Base-by-base conservation (phyloP, 768 basidiomycete species). In the Lyophyllum semitale region DNA sequence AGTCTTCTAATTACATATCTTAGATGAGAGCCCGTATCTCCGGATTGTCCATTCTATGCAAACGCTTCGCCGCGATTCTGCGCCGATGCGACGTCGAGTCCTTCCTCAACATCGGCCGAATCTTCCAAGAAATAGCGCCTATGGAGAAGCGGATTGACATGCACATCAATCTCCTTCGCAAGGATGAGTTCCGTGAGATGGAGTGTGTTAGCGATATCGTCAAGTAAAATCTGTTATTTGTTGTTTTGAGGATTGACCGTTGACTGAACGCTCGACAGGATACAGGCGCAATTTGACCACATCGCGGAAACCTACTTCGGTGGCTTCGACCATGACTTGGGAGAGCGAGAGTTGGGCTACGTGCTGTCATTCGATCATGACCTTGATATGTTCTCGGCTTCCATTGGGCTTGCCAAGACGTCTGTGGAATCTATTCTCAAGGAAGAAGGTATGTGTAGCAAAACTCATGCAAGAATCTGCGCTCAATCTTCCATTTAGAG, bases 281-380 rank as follows among this genome's bases (percentile, higher is more conserved):
- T 98, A 70, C 86, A 95, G 61, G 87, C 91, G 0, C 94, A 97
- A 67, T 94, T 96, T 60, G 93, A 96, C 53, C 95, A 98, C 67
- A 80, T 98, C 3, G 85, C 90, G 1, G 92, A 93, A 63, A 86
- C 90, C 1, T 91, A 95, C 69, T 94, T 98, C 64, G 79, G 77
- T 52, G 84, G 83, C 17, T 89, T 87, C 59, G 88, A 92, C n/a
- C 82, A 87, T 48, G 97, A 98, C 68, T 71, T 96, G 23, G 93
- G 88, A 11, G 96, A 98, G 72, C 83, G 90, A 22, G 93, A 97
- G 69, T 77, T 96, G 27, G 92, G 91, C 1, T 88, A 91, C 64
- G 84, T 89, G 1, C 72, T 85, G 23, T 83, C 88, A 11, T 87
- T 96, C 59, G 96, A 99, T 65, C 82, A 85, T 59, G 97, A 99